A percentile compares a stretch with the other conserved stretches of the same genome.
phyloP scores from a whole-genome alignment of 2,329 filamentous ascomycete genomes.

The Neofusicoccum kwambonambiense region DNA sequence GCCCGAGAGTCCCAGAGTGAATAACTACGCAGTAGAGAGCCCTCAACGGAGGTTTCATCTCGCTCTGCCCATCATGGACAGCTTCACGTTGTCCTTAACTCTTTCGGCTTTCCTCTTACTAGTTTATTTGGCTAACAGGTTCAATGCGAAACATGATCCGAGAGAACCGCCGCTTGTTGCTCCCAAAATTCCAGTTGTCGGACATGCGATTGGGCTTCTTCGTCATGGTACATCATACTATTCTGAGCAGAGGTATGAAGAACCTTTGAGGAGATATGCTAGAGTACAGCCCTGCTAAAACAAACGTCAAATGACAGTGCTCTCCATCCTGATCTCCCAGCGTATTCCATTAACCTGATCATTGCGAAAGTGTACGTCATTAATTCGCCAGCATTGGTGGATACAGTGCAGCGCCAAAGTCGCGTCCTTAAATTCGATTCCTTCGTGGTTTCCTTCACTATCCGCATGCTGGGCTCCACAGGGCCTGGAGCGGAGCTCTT shows the following conservation, averaged over 20 bases:
- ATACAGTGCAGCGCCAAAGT: conserved; percentile 39
- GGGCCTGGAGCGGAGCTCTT: conserved; percentile 26
- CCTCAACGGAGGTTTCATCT: too few relatives aligned
- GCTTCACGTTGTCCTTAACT: too few relatives aligned
- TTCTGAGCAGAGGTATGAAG: neutral
- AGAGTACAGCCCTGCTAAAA: neutral
- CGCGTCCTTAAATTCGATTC: conserved; percentile 40
- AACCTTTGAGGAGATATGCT: conserved; percentile 21
- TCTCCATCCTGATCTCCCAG: conserved; percentile 27
- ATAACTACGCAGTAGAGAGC: too few relatives aligned
- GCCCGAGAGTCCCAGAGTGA: too few relatives aligned
- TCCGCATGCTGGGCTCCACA: conserved; percentile 9
- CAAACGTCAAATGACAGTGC: conserved; percentile 6
- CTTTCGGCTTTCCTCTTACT: too few relatives aligned
- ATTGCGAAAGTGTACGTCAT: conserved; percentile 46
- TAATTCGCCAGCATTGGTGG: conserved; percentile 38
- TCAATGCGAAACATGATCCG: neutral
- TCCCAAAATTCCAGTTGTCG: conserved; percentile 23
- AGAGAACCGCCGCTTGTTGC: conserved; percentile 22
- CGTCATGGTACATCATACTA: conserved; percentile 12
- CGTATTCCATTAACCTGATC: conserved; percentile 44
- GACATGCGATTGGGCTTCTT: conserved; percentile 22
- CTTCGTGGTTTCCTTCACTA: conserved; percentile 34
- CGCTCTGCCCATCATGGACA: too few relatives aligned
- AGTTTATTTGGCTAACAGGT: too few relatives aligned